phyloP scores from a whole-genome alignment of 2,329 filamentous ascomycete genomes.

The Botrytis elliptica region DNA sequence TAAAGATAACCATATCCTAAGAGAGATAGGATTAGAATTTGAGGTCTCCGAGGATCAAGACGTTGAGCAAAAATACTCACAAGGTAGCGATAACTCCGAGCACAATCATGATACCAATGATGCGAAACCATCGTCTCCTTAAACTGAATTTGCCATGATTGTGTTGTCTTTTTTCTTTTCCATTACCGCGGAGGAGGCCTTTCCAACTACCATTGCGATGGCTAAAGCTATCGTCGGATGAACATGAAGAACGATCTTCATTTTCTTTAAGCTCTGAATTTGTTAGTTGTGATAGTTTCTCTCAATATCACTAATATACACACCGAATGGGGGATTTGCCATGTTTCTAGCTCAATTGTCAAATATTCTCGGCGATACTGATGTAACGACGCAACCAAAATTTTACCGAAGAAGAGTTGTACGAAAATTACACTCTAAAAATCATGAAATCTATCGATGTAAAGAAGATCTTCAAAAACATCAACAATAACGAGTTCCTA shows the following conservation, averaged over 20 bases:
- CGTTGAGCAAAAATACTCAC: not conserved
- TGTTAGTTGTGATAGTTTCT: not conserved
- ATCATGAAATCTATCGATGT: not conserved
- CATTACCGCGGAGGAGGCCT: not conserved
- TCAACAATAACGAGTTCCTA: not conserved
- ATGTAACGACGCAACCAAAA: not conserved
- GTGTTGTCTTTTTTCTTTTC: not conserved
- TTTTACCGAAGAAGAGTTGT: not conserved
- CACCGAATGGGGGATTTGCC: not conserved
- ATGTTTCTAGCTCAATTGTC: not conserved
- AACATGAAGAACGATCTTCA: not conserved
- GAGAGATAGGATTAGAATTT: not conserved
- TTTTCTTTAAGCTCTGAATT: not conserved
- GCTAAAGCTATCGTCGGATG: not conserved
- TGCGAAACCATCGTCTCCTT: not conserved
- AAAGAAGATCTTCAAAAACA: not conserved
- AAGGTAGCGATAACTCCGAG: not conserved
- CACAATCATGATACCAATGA: not conserved
- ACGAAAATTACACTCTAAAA: accelerated
- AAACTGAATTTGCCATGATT: not conserved
- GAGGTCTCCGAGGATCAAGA: not conserved
- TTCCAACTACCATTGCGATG: not conserved
- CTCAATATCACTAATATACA: not conserved
- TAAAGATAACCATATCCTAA: not conserved
- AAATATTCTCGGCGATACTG: not conserved